These are phyloP conservation scores for Biscutella laevigata DNA, from an alignment of 441 rosid genomes.

Conservation along the genomic window DNA sequence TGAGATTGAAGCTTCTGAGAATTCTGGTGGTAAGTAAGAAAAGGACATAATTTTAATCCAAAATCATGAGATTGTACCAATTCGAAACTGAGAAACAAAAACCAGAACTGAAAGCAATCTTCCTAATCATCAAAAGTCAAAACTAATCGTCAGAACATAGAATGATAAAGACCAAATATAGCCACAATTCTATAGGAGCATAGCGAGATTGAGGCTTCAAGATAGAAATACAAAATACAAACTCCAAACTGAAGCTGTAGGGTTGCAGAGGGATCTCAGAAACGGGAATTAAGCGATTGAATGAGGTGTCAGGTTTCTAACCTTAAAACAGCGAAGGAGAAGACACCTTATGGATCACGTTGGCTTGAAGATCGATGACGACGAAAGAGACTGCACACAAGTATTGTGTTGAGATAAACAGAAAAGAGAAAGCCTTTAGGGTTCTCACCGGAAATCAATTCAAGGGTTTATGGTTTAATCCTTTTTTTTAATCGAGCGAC, in stretches of 20 bases:
- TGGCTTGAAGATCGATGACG: slow-evolving; percentile 8
- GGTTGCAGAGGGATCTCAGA: slow-evolving; percentile 5
- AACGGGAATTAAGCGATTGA: not conserved
- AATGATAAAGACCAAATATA: not conserved
- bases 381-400: not conserved
- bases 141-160: not conserved
- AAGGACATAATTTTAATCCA: not conserved
- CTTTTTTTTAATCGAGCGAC: not conserved
- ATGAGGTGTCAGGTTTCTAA: not conserved
- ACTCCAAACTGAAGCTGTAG: slow-evolving; percentile 1
- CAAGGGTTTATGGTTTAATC: slow-evolving; percentile 11
- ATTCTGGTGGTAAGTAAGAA: not conserved
- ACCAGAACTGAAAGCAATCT: not conserved
- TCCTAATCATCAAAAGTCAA: not conserved
- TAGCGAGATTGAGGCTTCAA: not conserved
- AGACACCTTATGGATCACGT: not conserved
- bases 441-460: not conserved
- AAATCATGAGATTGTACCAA: not conserved
- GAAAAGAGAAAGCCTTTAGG: not conserved
- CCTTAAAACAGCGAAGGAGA: slow-evolving; percentile 10
- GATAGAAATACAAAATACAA: not conserved
- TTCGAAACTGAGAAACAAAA: not conserved
- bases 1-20: not conserved
- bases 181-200: not conserved
- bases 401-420: slow-evolving; percentile 12